phyloP scores from a whole-genome alignment of 768 basidiomycete species.

The Mycena rebaudengoi region DNA sequence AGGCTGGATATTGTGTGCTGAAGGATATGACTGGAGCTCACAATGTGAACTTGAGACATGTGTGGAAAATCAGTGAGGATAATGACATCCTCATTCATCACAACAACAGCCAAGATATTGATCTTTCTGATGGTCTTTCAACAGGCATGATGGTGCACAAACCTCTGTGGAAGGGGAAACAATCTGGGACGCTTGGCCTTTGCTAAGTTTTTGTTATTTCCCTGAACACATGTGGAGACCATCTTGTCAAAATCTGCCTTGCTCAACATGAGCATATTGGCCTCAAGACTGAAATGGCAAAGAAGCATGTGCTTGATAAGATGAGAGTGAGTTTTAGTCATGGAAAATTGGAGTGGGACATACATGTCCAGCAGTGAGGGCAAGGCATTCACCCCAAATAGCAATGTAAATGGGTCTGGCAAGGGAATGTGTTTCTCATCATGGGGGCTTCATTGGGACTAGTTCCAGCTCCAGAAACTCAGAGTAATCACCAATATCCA shows the following conservation, averaged over 20 bases:
- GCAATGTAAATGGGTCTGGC: not conserved
- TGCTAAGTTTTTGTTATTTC: not conserved
- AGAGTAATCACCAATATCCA: not conserved
- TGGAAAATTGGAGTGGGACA: not conserved
- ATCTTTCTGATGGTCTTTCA: not conserved
- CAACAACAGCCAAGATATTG: not conserved
- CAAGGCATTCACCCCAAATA: not conserved
- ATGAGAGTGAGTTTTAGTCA: not conserved
- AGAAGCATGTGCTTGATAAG: not conserved
- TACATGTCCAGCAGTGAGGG: not conserved
- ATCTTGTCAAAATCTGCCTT: not conserved
- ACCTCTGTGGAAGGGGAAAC: not conserved
- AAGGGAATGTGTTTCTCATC: not conserved
- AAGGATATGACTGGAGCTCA: too few species aligned
- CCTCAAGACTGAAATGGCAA: not conserved
- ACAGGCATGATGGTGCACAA: not conserved
- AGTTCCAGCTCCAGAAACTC: not conserved
- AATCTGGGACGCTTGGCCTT: not conserved
- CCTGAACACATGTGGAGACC: not conserved
- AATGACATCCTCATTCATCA: not conserved
- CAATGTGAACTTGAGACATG: too few species aligned
- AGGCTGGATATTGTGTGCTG: too few species aligned
- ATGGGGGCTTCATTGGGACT: not conserved
- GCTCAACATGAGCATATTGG: not conserved
- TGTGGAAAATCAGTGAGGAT: not conserved